Base-by-base conservation (phyloP, 139 green algal genomes). In the Asterochloris sp. region DNA sequence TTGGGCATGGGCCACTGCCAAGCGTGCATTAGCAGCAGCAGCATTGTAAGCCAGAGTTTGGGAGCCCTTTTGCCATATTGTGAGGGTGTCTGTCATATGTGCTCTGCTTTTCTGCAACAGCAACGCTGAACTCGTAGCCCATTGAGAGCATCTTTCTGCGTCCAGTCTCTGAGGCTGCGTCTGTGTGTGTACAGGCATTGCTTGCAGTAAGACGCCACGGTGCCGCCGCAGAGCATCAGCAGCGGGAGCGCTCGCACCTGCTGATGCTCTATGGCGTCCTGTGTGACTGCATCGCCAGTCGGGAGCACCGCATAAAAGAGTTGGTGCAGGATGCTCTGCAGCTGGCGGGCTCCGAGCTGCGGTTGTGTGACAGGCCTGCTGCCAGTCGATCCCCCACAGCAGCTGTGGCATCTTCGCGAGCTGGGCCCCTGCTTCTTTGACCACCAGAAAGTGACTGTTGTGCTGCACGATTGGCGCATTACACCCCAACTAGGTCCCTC, bases 251-350 rank as follows among this genome's bases (percentile, higher is more conserved):
- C 24, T 83, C 83, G 17, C 91, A 94, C 85, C 84, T 94, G 76
- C 85, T 94, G 69, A 73, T 87, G 29, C 62, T 94, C 38, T 94
- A 92, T 83, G 62, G 64, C 15, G 62, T 81, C 17, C 84, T 94
- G n/a, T 84, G 75, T 26, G 80, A 71, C 2, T 90, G 85, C 69
- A 74, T 92, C 12, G 79, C 69, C 14, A 89, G 81, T 77, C 80
- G 81, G 62, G 90, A 94, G 69, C 26, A 67, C 16, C 84, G 90
- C 14, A 78, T 94, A n/a, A 68, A 82, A 10, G 80, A 86, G 23
- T 79, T 89, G 74, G 80, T 88, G 28, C 74, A 69, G 2, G 86
- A 90, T 78, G 79, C 89, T 17, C 78, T 94, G 78, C 81, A 85
- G 71, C 76, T 89, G n/a, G 87, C 87, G 0, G 90, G 90, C 14